These are phyloP conservation scores for Alnus rubra DNA, from an alignment of 306 rosid species.

Conservation along the genomic window DNA sequence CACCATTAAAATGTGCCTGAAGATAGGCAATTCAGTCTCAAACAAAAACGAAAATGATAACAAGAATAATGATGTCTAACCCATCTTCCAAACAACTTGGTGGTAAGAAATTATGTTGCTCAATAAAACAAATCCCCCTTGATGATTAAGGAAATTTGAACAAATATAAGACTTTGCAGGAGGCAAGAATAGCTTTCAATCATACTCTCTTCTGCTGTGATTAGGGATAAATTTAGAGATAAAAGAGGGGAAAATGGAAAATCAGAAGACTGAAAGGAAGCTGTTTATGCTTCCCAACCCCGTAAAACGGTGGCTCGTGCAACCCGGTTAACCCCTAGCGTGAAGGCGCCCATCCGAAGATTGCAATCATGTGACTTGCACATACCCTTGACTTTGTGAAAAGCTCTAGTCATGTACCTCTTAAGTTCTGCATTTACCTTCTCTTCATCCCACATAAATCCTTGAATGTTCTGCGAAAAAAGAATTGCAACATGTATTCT, in stretches of 20 bases:
- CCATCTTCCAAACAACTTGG: neutral
- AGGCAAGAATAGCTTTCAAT: conserved; percentile 3
- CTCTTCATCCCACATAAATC: conserved; percentile 62
- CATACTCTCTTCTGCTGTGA: neutral
- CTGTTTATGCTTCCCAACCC: conserved; percentile 58
- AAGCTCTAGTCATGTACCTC: conserved; percentile 56
- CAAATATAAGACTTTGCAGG: neutral
- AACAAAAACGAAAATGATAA: too few relatives aligned
- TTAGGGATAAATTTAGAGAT: neutral
- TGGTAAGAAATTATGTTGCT: neutral
- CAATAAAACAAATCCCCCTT: neutral
- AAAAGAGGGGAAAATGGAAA: neutral
- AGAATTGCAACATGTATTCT: neutral
- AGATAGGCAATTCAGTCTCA: too few relatives aligned
- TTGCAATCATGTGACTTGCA: conserved; percentile 55
- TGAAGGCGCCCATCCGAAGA: conserved; percentile 66
- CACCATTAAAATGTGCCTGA: neutral
- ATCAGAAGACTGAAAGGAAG: conserved; percentile 18
- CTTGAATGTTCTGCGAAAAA: conserved; percentile 50
- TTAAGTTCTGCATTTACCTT: conserved; percentile 56
- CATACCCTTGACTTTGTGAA: conserved; percentile 49
- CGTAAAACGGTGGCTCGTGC: conserved; percentile 56
- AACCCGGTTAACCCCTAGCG: conserved; percentile 54
- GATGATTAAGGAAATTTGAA: conserved; percentile 5
- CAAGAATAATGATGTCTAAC: neutral